Evolutionary conservation across 1,284 basidiomycete species (phyloP).

Genomic region (Sporisorium reilianum): DNA sequence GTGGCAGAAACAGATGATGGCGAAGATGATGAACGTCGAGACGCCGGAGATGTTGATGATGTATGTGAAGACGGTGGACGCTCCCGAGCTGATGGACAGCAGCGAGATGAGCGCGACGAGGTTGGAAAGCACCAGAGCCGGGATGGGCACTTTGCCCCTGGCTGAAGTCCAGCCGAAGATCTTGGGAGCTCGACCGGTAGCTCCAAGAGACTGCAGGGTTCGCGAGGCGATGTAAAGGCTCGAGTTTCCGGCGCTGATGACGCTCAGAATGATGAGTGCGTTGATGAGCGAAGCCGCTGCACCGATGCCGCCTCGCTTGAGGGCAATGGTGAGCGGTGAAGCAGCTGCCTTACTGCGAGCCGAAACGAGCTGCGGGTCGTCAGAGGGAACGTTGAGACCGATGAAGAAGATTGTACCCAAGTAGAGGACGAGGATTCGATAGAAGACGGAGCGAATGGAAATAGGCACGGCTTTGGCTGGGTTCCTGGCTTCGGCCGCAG

Average conservation of each 20-base stretch:
- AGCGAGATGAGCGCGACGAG: constrained; percentile 45
- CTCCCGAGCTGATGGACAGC: constrained; percentile 43
- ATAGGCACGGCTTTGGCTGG: constrained; percentile 47
- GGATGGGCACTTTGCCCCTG: constrained; percentile 47
- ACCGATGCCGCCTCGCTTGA: constrained; percentile 44
- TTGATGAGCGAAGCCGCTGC: constrained; percentile 54
- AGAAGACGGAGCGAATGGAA: constrained; percentile 74
- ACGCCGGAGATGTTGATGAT: constrained; percentile 53
- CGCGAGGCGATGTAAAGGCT: constrained; percentile 58
- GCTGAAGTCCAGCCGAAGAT: constrained; percentile 42
- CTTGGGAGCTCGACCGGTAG: constrained; percentile 47
- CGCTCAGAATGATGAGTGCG: constrained; percentile 52
- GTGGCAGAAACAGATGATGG: constrained; percentile 48
- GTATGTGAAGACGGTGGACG: constrained; percentile 44
- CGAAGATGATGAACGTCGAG: constrained; percentile 50
- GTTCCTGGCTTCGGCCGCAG: constrained; percentile 55
- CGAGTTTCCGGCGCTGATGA: constrained; percentile 54
- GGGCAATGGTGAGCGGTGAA: constrained; percentile 56
- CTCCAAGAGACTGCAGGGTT: constrained; percentile 49
- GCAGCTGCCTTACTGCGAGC: constrained; percentile 36
- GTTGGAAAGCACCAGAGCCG: constrained; percentile 45
- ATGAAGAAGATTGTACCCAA: constrained; percentile 58
- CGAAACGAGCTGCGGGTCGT: constrained; percentile 39
- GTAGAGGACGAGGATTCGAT: constrained; percentile 81
- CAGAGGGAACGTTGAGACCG: constrained; percentile 47